Percentiles rank a stretch among this genome's conserved stretches.
These are phyloP conservation scores for Mycena sp. DNA, from an alignment of 1,284 basidiomycete species.

Conservation along the genomic window DNA sequence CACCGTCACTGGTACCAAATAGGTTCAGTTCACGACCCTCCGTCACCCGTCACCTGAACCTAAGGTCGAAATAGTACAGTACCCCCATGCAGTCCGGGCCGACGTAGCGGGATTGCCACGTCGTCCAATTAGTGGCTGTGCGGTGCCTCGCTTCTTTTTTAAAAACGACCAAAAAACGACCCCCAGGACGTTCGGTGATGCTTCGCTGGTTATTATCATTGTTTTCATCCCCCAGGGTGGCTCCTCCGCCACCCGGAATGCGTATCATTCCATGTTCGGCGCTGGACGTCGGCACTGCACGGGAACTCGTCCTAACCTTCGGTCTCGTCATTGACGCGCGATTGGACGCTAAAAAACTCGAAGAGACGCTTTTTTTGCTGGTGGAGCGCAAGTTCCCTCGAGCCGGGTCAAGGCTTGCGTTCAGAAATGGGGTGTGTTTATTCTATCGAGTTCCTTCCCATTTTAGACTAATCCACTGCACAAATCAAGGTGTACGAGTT, in stretches of 20 bases:
- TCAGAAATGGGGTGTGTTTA: slow-evolving; percentile 10
- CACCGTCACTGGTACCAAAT: too few species aligned
- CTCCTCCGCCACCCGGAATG: slow-evolving; percentile 10
- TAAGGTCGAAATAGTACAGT: too few species aligned
- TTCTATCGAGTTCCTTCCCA: not conserved
- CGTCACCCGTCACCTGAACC: too few species aligned
- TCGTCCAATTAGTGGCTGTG: too few species aligned
- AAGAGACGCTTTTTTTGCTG: not conserved
- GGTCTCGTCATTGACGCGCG: slow-evolving; percentile 10
- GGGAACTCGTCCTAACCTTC: slow-evolving; percentile 7
- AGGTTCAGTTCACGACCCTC: too few species aligned
- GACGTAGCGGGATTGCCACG: too few species aligned
- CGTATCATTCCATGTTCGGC: slow-evolving; percentile 9
- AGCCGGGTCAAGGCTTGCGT: slow-evolving; percentile 2
- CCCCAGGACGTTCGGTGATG: too few species aligned
- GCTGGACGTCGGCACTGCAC: not conserved
- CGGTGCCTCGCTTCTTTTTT: too few species aligned
- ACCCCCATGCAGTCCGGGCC: too few species aligned
- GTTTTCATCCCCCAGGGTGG: not conserved
- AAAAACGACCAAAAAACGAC: too few species aligned
- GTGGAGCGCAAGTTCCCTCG: slow-evolving; percentile 13
- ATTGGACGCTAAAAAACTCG: slow-evolving; percentile 3
- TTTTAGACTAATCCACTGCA: not conserved
- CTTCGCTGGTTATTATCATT: not conserved
- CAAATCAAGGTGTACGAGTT: slow-evolving; percentile 15